Evolutionary conservation across 1,139 yeast species (phyloP), one percentile per base, ranked within the genome.

Genomic region (Candida sanyaensis): DNA sequence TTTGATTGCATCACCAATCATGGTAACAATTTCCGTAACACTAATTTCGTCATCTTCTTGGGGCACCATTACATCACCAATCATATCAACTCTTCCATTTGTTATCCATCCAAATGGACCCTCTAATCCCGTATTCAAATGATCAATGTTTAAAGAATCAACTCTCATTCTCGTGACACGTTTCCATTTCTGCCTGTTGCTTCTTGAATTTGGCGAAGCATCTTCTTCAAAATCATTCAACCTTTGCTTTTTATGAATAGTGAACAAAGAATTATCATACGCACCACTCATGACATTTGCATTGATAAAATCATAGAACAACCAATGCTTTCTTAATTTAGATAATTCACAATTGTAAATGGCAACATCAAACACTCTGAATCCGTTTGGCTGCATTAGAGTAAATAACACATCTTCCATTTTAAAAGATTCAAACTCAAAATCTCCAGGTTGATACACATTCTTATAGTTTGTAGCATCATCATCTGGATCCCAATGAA

Each of bases 101-200:
- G 90, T 84, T 48, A 93, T 92, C 99, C 99, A 93, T 2, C 98
- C 97, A 66, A 93, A 89, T 5, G 98, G 97, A 0, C 99, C 99
- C 46, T 85, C 86, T 45, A 89, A 77, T 0, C 98, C 98, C 1
- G 88, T 80, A 61, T 93, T 93, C 53, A 93, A 71, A 66, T 93
- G 99, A 57, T 92, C 96, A 37, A 93, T 80, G 59, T 84, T 86
- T 45, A 93, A 80, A 13, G 90, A 84, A 61, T 93, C 98, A 39
- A 92, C 86, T 49, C 98, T 71, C 52, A 89, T 75, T 41, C 97
- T 75, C 4, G 96, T 91, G 26, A 88, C 81, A 50, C 86, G 75
- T 55, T 80, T 79, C 82, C 88, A 82, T 30, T 54, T 52, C 30
- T 48, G 50, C 4, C 17, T 13, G 17, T 59, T 63, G 8, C 37